These are phyloP conservation scores for Vanrija pseudolonga DNA, from an alignment of 1,284 basidiomycete species.

Conservation along the genomic window DNA sequence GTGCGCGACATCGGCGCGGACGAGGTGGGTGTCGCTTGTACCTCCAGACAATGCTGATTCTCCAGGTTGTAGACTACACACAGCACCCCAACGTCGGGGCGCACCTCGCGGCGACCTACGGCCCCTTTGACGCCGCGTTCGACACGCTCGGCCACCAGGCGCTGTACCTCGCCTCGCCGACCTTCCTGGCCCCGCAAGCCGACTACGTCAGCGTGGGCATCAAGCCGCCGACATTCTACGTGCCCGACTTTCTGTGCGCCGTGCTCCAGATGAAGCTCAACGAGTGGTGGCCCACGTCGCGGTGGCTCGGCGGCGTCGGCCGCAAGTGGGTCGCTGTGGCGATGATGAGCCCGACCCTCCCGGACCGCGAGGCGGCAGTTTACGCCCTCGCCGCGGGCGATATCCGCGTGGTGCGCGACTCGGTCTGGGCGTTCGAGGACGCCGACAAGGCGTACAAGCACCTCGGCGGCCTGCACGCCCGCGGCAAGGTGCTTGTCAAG, in stretches of 20 bases:
- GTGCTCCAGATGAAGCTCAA: conserved; percentile 4
- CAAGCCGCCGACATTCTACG: conserved; percentile 2
- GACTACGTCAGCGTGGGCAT: conserved; percentile 23
- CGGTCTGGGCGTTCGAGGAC: conserved; percentile 57
- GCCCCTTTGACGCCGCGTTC: conserved; percentile 10
- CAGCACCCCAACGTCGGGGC: conserved; percentile 46
- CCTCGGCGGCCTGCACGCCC: conserved; percentile 57
- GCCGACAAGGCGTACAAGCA: conserved; percentile 60
- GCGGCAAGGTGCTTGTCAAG: conserved; percentile 59
- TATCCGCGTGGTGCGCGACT: conserved; percentile 4
- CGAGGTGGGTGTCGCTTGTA: conserved; percentile 16
- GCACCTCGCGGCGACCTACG: background rate
- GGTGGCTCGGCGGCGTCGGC: conserved; percentile 4
- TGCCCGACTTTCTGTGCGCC: conserved; percentile 7
- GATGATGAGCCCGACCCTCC: conserved; percentile 1
- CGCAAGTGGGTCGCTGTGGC: background rate
- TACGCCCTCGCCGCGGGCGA: background rate
- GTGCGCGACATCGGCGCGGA: conserved; percentile 53
- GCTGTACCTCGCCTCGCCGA: conserved; percentile 27
- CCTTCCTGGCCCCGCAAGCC: conserved; percentile 2
- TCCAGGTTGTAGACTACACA: conserved; percentile 58
- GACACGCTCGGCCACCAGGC: conserved; percentile 20
- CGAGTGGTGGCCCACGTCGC: conserved; percentile 8
- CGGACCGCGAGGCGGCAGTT: conserved; percentile 6
- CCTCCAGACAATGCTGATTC: no score